phyloP scores from a whole-genome alignment of 805 yeast genomes.

The Starmerella cellae region DNA sequence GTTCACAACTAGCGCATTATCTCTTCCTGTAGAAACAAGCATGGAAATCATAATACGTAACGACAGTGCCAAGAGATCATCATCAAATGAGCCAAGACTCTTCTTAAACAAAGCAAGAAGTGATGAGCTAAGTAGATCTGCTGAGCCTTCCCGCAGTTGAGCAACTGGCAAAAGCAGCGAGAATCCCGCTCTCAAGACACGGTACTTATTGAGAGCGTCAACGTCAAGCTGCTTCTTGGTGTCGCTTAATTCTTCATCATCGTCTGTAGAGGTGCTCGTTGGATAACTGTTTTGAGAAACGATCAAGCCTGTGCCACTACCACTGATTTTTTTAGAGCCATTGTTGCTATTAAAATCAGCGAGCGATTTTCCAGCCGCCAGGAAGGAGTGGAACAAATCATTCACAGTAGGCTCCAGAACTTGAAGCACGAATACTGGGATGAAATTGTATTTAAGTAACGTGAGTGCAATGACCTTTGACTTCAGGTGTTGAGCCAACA shows the following conservation, averaged over 20 bases:
- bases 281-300: not conserved
- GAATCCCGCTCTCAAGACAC: slow-evolving; percentile 41
- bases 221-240: not conserved
- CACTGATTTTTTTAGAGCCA: not conserved
- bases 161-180: slow-evolving; percentile 62
- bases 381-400: not conserved
- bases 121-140: slow-evolving; percentile 59
- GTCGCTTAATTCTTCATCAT: not conserved
- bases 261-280: not conserved
- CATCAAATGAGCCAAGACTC: slow-evolving; percentile 40
- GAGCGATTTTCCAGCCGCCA: not conserved
- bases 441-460: slow-evolving; percentile 51
- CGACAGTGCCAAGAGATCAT: slow-evolving; percentile 57
- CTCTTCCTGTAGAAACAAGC: slow-evolving; percentile 63
- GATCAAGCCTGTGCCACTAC: not conserved
- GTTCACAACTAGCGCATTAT: slow-evolving; percentile 44
- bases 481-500: slow-evolving; percentile 39
- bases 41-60: slow-evolving; percentile 60
- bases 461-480: slow-evolving; percentile 46
- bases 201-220: too few relatives aligned
- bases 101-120: slow-evolving; percentile 51
- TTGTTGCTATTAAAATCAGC: not conserved
- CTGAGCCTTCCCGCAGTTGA: slow-evolving; percentile 65
- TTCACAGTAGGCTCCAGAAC: slow-evolving; percentile 25
- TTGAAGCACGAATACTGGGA: slow-evolving; percentile 45